Percentiles rank a stretch among this genome's conserved stretches.
Evolutionary conservation across 2,329 filamentous ascomycete species (phyloP).

Genomic region (Fusarium redolens): DNA sequence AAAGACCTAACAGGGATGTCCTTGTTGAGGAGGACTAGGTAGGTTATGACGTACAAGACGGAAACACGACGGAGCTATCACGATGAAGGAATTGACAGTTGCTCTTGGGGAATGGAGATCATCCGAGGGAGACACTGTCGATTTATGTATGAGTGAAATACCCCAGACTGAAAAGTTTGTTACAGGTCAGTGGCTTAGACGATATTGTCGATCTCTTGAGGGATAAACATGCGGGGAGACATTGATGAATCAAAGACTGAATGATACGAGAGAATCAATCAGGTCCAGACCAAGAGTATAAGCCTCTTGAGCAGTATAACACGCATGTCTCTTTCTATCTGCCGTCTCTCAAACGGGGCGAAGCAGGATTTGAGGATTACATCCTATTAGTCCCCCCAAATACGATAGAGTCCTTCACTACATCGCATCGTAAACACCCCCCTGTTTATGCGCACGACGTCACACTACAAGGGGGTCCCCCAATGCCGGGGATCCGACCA

Average conservation of each 20-base stretch:
- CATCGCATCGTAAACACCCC: not conserved
- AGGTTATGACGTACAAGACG: slow-evolving; percentile 27
- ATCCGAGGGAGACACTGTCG: not conserved
- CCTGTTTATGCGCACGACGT: slow-evolving; percentile 4
- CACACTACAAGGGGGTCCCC: slow-evolving; percentile 1
- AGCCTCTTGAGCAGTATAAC: not conserved
- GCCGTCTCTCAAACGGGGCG: not conserved
- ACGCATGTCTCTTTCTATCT: not conserved
- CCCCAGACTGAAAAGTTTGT: not conserved
- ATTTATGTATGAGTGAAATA: slow-evolving; percentile 19
- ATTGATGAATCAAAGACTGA: not conserved
- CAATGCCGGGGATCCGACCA: slow-evolving; percentile 26
- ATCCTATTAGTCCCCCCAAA: not conserved
- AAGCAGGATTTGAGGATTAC: slow-evolving; percentile 1
- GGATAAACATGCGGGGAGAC: slow-evolving; percentile 3
- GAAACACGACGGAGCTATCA: slow-evolving; percentile 14
- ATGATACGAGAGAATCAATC: not conserved
- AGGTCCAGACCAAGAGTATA: not conserved
- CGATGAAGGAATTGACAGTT: not conserved
- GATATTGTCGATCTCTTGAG: slow-evolving; percentile 8
- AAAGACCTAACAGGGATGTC: slow-evolving; percentile 19
- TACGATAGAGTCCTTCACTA: not conserved
- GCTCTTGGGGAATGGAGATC: not conserved
- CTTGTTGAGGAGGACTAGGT: slow-evolving; percentile 3
- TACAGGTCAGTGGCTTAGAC: slow-evolving; percentile 6